Evolutionary conservation across 2,329 filamentous ascomycete species (phyloP), one percentile per base, ranked within the genome.

Genomic region (Trichoderma sp.): DNA sequence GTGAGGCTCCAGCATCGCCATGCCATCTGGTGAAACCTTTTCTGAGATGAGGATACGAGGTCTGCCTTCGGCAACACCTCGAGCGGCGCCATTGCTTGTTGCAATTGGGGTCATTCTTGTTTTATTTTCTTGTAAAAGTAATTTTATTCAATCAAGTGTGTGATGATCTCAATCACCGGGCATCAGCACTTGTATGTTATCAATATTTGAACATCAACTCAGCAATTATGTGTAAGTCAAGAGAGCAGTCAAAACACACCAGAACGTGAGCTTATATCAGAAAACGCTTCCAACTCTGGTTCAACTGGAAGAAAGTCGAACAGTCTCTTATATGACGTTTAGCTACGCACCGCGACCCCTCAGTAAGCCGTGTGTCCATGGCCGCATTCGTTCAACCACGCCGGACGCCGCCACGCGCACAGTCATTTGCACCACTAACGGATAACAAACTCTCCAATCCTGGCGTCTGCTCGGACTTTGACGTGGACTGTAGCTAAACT

Each of bases 1-100:
- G 50, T 89, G 88, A 24, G 89, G 88, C 41, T 89, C 88, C 50
- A 96, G 88, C 24, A 95, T 85, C 21, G 91, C 89, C 21, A 96
- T 87, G 12, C 94, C 94, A 82, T 96, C 94, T n/a, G 91, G 87
- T 1, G 93, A 95, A 62, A 96, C 89, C 82, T 95, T 95, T 81
- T 96, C 94, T 1, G 94, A 92, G 56, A 95, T 93, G 33, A 97
- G 89, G 77, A 95, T 89, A 63, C 86, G 85, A 63, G 84, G 83
- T 66, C 82, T 81, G 38, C 66, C 75, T 31, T 75, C 63, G 7
- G 50, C 35, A 67, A 38, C 78, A 75, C 21, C 56, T 27, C 8
- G 68, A 18, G 24, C 64, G 45, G 33, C 60, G n/a, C 60, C 33
- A 29, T 74, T 27, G 9, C 62, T 60, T 60, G 79, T 80, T 77